Base-by-base conservation (phyloP, 352 stramenopile species). In the Phytophthora litchii region DNA sequence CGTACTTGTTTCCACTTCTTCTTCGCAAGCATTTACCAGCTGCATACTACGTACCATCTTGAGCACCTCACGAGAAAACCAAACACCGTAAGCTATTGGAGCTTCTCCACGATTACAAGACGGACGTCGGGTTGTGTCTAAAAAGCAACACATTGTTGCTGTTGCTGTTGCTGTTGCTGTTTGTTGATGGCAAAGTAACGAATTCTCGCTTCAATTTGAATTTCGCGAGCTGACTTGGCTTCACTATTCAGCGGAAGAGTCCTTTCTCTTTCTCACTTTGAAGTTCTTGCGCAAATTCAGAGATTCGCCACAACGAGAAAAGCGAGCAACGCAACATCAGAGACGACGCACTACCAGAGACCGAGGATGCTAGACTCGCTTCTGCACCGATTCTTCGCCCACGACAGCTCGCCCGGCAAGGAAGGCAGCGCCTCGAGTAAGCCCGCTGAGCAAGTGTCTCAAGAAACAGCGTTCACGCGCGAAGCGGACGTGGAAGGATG, bases 401-500 rank as follows among this genome's bases (percentile, higher is more conserved):
- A 59, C 4, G 42, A 34, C 19, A 64, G 31, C 40, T 47, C 37
- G 13, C 19, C 44, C 21, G 21, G 34, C 12, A 59, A 70, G 54
- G 21, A 54, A 55, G 19, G 9, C 35, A 58, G 56, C 27, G 10
- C 23, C 34, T 7, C 38, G 9, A 20, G 34, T 29, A 55, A 70
- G 19, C 35, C 32, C n/a, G 17, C 36, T 19, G 43, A 54, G 11
- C 65, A 72, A 19, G 49, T 67, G 6, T 75, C 56, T 12, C 60
- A 72, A 29, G 54, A 73, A 47, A 74, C 72, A 16, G 47, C 46
- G 9, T 71, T 75, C 29, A 77, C 71, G 23, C 67, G 65, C 27
- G 65, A 71, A 41, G 67, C 64, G 9, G 63, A 81, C 51, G 75
- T 74, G 31, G 75, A 84, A 38, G 75, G 64, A 4, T 84, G 75